Evolutionary conservation across 2,329 filamentous ascomycete species (phyloP).

Genomic region (Didymella sp.): DNA sequence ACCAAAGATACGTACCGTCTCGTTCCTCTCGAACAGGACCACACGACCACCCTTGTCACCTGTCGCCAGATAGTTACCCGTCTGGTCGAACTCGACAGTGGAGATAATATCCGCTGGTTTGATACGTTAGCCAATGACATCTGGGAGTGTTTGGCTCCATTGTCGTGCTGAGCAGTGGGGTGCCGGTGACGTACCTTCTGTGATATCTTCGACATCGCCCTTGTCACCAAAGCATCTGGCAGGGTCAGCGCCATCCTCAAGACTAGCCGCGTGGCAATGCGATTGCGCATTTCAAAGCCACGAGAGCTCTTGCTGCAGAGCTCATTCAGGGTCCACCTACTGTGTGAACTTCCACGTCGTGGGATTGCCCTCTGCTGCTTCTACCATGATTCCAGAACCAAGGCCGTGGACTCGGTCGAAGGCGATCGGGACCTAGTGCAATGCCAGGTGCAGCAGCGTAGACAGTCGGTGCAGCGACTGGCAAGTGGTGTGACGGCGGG

Average conservation of each 20-base stretch:
- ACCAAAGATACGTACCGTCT: slow-evolving; percentile 72
- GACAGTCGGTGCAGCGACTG: slow-evolving; percentile 20
- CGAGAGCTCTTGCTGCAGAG: background rate
- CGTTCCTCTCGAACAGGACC: slow-evolving; percentile 89
- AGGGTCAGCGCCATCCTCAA: slow-evolving; percentile 31
- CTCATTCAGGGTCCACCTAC: slow-evolving; percentile 65
- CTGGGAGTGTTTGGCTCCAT: background rate
- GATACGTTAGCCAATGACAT: slow-evolving; percentile 22
- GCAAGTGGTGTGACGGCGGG: slow-evolving; percentile 23
- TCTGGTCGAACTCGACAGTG: slow-evolving; percentile 89
- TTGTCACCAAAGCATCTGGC: slow-evolving; percentile 98
- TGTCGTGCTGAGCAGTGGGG: slow-evolving; percentile 9
- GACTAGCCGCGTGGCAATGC: slow-evolving; percentile 6
- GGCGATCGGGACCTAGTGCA: slow-evolving; percentile 23
- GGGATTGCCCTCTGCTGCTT: slow-evolving; percentile 89
- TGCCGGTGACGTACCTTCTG: slow-evolving; percentile 71
- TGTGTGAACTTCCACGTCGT: slow-evolving; percentile 99
- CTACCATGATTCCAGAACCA: slow-evolving; percentile 77
- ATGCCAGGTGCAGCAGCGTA: slow-evolving; percentile 15
- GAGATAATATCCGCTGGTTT: slow-evolving; percentile 83
- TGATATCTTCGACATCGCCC: slow-evolving; percentile 98
- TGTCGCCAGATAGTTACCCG: slow-evolving; percentile 87
- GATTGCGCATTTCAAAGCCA: background rate
- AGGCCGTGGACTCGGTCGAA: slow-evolving; percentile 24
- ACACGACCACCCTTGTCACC: slow-evolving; percentile 87